Base-by-base conservation (phyloP, 1,139 yeast genomes). In the Suhomyces anneliseae region DNA sequence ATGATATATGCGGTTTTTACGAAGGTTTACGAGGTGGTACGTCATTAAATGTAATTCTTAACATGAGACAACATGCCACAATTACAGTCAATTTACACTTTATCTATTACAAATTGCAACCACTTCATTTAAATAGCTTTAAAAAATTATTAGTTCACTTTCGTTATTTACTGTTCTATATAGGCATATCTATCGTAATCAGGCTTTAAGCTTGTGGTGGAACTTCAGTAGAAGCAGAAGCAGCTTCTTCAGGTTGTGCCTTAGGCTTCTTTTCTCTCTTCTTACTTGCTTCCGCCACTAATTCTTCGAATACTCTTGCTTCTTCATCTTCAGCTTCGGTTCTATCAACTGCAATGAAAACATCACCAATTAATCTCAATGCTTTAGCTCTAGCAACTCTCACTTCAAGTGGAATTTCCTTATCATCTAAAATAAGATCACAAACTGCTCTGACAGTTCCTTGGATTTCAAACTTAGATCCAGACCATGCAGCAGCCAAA, bases 401-500 rank as follows among this genome's bases (percentile, higher is more conserved):
- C 52, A 81, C 82, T 6, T 68, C 66, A 37, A 79, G 62, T 1
- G 82, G 69, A 6, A 82, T 87, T 1, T 73, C 70, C 43, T 74
- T 68, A 61, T 87, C 89, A 55, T 86, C 86, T 44, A 93, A 72
- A 5, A 90, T 85, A 40, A 68, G 70, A 61, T 90, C 96, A 64
- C 97, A 92, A 12, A 92, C 97, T 24, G 82, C 89, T 49, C 97
- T 73, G 34, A 90, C 75, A 0, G 96, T 89, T n/a, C 93, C 81
- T 61, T 88, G 93, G 48, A 92, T 87, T 65, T 92, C 99, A 65
- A 84, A 85, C 58, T 83, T 84, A 24, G 97, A 88, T 0, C 97
- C 98, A 42, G 87, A 85, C 99, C 99, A 92, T 8, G 97, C 96
- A 0, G 97, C 97, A 4, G 95, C 92, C 43, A 92, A 73, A 3